Conservation (phyloP, 257 asterid genomes). For the Ocimum tenuiflorum region DNA sequence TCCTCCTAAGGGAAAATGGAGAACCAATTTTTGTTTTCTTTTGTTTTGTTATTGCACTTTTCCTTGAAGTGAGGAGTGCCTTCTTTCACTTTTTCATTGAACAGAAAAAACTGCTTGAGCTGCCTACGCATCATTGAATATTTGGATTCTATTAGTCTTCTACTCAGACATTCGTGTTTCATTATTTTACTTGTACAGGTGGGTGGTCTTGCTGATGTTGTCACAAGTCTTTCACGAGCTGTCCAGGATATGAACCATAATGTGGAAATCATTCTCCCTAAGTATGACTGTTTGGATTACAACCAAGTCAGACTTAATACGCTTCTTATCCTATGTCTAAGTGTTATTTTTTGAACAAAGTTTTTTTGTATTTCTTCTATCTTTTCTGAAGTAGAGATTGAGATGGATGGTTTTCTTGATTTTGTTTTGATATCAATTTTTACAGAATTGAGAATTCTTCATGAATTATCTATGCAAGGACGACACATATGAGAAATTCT, state of each 20-base stretch:
- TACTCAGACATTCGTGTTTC: background rate
- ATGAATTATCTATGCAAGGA: background rate
- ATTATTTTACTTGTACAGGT: slow-evolving; percentile 50
- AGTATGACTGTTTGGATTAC: slow-evolving; percentile 75
- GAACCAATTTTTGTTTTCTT: background rate
- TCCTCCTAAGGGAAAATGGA: background rate
- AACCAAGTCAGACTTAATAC: slow-evolving; percentile 45
- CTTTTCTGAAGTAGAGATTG: slow-evolving; percentile 15
- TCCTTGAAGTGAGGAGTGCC: slow-evolving; percentile 1
- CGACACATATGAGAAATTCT: background rate
- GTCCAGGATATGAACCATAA: slow-evolving; percentile 89
- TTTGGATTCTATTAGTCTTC: slow-evolving; percentile 8
- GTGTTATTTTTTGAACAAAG: slow-evolving; percentile 17
- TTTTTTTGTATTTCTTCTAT: slow-evolving; percentile 15
- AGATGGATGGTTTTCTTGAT: slow-evolving; percentile 1
- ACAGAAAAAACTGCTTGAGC: background rate
- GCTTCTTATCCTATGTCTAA: slow-evolving; percentile 29
- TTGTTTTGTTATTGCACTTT: slow-evolving; percentile 12
- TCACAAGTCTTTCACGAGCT: slow-evolving; percentile 97
- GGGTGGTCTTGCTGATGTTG: slow-evolving; percentile 99
- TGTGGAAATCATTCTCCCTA: slow-evolving; percentile 84
- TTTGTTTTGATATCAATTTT: slow-evolving; percentile 1
- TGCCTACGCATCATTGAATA: slow-evolving; percentile 4
- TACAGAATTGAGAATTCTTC: slow-evolving; percentile 1
- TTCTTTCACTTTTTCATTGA: background rate